Evolutionary conservation across 2,329 filamentous ascomycete genomes (phyloP), one percentile per base, ranked within the genome.

Genomic region (Aspergillus proliferans): DNA sequence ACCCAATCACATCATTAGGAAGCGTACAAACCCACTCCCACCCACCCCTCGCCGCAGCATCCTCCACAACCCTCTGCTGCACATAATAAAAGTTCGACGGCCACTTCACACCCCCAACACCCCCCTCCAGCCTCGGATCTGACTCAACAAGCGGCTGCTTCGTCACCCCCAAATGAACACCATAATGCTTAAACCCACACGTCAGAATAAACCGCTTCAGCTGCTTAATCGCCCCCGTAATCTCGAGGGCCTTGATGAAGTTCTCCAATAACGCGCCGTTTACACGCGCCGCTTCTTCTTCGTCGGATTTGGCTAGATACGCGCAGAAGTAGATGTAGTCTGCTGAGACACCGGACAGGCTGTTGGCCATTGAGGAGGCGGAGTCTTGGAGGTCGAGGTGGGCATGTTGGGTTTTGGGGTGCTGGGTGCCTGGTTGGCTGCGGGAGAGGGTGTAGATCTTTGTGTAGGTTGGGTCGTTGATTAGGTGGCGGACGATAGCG

Each of bases 31-130:
- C 58, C 72, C 71, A 76, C 10, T 70, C 66, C 61, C 66, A 72
- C 2, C 50, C 43, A 12, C 61, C 60, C 10, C 62, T 48, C 3
- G 57, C 52, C 22, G 62, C 63, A 14, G 58, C 63, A 0, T 69
- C 56, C 15, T 57, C 52, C 2, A 79, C 61, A 47, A 76, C 71
- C 21, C 69, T 62, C 55, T 80, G 72, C 56, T 79, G 76, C 33
- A 64, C 58, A 56, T 78, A 78, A 58, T 80, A 80, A 58, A 79
- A 80, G 59, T 76, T 80, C 2, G 70, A 68, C 3, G 70, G 70
- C 46, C 70, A 67, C 10, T 65, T 61, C 3, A 46, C 45, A 2
- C 64, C 65, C 2, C 43, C 54, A 19, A 18, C 10, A 8, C 34
- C 15, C 7, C 40, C 43, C 7, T 69, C 67, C 3, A 77, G 61